Base-by-base conservation (phyloP, 169 alveolate genomes). In the Babesia gibsoni region DNA sequence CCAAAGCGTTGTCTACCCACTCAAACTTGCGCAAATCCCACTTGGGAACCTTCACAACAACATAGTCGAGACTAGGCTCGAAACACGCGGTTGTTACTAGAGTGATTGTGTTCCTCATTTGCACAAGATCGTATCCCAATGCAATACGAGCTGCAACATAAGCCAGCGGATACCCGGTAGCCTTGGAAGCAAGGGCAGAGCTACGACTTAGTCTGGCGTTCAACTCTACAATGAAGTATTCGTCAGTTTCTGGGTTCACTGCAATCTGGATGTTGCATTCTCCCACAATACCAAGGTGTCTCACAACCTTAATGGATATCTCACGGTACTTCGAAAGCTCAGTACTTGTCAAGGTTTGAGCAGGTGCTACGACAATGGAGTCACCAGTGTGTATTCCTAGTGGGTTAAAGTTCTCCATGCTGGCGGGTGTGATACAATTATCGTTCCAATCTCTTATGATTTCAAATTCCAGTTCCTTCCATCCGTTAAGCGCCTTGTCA, bases 321-420 rank as follows among this genome's bases (percentile, higher is more conserved):
- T 91, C 92, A 14, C 96, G 70, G 65, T 91, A 78, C 56, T 83
- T 73, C 73, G 72, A 90, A 79, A 88, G 91, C 70, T 93, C 96
- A 50, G 52, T 83, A 58, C 89, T 91, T 59, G 84, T 83, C 54
- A 93, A 84, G 23, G 96, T 93, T 87, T 93, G 95, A 1, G 95
- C 91, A 22, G 96, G 96, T 20, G 96, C 96, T 16, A 93, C 93
- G 46, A 93, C 96, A 42, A 93, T 89, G 77, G 95, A 90, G 53
- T 93, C 96, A 14, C 96, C 96, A n/a, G 96, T 93, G 88, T 93
- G 96, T 57, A 93, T 88, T 42, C 96, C 96, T 56, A 92, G 88
- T 22, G 96, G 96, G 73, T 92, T 94, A 39, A 92, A 80, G 84
- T 92, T 92, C 66, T 92, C 96, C 96, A 92, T 92, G 73, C 91